These are phyloP conservation scores for Ananas comosus DNA, from an alignment of 176 grass and related monocot genomes.

Conservation along the genomic window DNA sequence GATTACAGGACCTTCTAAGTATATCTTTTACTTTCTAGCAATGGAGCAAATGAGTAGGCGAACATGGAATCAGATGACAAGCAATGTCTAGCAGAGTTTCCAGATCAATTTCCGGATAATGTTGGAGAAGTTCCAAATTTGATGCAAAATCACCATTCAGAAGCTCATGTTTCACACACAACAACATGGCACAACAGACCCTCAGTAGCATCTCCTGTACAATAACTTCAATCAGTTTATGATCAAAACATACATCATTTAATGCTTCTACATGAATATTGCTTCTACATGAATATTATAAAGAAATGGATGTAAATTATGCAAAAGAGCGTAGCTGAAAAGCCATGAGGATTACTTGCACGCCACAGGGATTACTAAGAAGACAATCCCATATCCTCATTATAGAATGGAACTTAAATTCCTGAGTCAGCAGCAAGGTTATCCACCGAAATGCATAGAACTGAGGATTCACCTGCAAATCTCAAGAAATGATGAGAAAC, in stretches of 20 bases:
- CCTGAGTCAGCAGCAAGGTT: conserved; percentile 76
- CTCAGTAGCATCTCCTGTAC: conserved; percentile 75
- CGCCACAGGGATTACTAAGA: conserved; percentile 63
- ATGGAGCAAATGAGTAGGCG: background rate
- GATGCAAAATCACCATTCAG: conserved; percentile 73
- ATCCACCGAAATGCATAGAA: conserved; percentile 99
- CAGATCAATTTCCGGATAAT: conserved; percentile 70
- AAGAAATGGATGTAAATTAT: background rate
- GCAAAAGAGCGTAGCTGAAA: background rate
- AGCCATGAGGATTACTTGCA: conserved; percentile 32
- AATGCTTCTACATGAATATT: too few relatives aligned
- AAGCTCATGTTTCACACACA: conserved; percentile 54
- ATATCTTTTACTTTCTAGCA: background rate
- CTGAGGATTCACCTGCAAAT: conserved; percentile 67
- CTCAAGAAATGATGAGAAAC: conserved; percentile 4
- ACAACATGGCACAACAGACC: conserved; percentile 89
- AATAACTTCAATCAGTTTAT: too few relatives aligned
- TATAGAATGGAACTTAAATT: conserved; percentile 65
- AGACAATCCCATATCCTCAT: conserved; percentile 90
- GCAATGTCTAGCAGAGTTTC: conserved; percentile 67
- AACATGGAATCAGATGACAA: conserved; percentile 28
- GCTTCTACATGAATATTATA: too few relatives aligned
- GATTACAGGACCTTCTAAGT: too few relatives aligned
- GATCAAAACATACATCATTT: too few relatives aligned
- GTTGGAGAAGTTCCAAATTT: conserved; percentile 80